Evolutionary conservation across 495 filamentous ascomycete species (phyloP).

Genomic region (Cryomyces minteri): DNA sequence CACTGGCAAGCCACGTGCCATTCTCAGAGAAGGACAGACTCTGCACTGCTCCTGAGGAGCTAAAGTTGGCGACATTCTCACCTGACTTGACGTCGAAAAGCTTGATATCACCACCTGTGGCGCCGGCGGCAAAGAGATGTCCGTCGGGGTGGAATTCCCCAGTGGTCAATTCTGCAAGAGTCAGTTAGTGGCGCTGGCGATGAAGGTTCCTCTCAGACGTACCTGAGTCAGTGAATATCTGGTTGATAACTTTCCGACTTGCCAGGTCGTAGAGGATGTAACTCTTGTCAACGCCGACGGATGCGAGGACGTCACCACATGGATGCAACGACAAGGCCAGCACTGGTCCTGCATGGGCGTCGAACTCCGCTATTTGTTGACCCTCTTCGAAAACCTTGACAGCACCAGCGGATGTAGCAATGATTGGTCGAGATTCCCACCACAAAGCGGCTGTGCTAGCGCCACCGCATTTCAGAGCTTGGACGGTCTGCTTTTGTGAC

Average conservation of each 20-base stretch:
- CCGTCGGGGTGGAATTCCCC: constrained; percentile 91
- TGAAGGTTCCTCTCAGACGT: constrained; percentile 20
- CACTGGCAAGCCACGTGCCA: constrained; percentile 82
- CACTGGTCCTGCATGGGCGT: constrained; percentile 62
- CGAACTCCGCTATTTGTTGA: constrained; percentile 41
- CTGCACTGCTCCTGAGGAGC: constrained; percentile 45
- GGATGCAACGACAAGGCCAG: constrained; percentile 69
- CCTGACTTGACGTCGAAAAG: constrained; percentile 70
- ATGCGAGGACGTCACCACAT: constrained; percentile 67
- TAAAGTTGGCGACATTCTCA: constrained; percentile 49
- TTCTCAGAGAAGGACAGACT: constrained; percentile 85
- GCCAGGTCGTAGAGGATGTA: constrained; percentile 78
- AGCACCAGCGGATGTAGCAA: constrained; percentile 55
- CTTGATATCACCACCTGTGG: constrained; percentile 55
- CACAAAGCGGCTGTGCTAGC: constrained; percentile 65
- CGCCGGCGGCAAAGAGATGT: constrained; percentile 75
- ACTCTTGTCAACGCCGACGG: constrained; percentile 81
- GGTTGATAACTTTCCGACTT: constrained; percentile 43
- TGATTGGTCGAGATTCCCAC: constrained; percentile 51
- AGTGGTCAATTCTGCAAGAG: constrained; percentile 45
- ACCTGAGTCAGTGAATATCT: constrained; percentile 70
- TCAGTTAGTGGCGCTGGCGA: constrained; percentile 17
- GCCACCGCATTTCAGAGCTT: constrained; percentile 44
- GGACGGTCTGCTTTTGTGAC: constrained; percentile 45
- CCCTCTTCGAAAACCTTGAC: constrained; percentile 64